Conservation (phyloP, 2,329 filamentous ascomycete genomes). For the Leptosphaerulina australis region DNA sequence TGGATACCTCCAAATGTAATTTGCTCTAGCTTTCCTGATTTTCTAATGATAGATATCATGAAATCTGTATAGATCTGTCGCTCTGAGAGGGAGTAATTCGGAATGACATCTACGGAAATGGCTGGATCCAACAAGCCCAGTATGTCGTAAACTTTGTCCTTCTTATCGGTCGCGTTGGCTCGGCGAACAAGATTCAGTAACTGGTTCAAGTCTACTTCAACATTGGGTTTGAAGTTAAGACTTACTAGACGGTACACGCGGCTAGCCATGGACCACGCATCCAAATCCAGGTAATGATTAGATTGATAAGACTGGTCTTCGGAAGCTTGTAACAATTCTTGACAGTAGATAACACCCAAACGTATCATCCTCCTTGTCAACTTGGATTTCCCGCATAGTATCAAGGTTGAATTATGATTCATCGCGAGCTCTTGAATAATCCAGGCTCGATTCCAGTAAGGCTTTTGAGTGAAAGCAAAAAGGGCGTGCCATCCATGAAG, state of each 20-base stretch:
- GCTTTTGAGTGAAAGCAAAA: conserved; percentile 1
- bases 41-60: conserved; percentile 2
- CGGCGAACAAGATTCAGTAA: conserved; percentile 1
- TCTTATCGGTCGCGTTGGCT: conserved; percentile 4
- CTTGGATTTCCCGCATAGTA: conserved; percentile 1
- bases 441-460: conserved; percentile 7
- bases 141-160: conserved; percentile 4
- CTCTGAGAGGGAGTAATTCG: conserved; percentile 1
- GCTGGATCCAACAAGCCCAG: conserved; percentile 4
- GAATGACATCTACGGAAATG: conserved; percentile 1
- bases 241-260: conserved; percentile 4
- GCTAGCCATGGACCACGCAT: conserved; percentile 3
- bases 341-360: conserved; percentile 7
- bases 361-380: conserved; percentile 3
- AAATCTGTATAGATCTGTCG: conserved; percentile 5
- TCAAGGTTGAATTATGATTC: conserved; percentile 4
- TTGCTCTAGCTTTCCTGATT: neutral
- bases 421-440: conserved; percentile 7
- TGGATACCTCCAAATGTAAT: conserved; percentile 5
- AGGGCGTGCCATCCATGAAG: conserved; percentile 3
- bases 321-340: conserved; percentile 1
- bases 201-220: neutral
- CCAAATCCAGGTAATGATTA: neutral
- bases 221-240: conserved; percentile 1
- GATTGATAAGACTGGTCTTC: conserved; percentile 3